Evolutionary conservation across 2,329 filamentous ascomycete genomes (phyloP), one percentile per base, ranked within the genome.

Genomic region (Apiospora sp.): DNA sequence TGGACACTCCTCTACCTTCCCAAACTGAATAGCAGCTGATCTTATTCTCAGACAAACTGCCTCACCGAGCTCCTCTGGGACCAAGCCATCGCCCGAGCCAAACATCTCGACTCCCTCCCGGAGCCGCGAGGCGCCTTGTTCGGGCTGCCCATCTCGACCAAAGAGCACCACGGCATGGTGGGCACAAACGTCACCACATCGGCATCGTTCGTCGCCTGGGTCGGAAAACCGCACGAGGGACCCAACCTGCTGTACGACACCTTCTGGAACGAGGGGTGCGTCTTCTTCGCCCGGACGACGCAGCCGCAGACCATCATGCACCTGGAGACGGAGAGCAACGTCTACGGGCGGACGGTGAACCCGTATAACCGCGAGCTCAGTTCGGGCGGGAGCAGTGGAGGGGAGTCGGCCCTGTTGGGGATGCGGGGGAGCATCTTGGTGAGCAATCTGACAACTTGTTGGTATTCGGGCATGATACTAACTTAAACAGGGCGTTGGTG

Each of bases 121-220:
- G 80, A 82, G 19, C 79, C 81, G 0, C 77, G 76, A 67, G 81
- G 81, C 13, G 74, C 76, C 24, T 77, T 82, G 27, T 82, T 82
- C 19, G 81, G 81, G n/a, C 73, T 82, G 22, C 81, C 81, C 24
- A 81, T 82, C 34, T 82, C 81, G 0, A 78, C 80, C 54, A 82
- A 82, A 58, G 81, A 82, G 30, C 81, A 82, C n/a, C 80, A 81
- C 8, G 80, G 80, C 30, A 81, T 82, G 80, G 78, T 82, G 0
- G 79, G 81, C 6, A 74, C 76, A 0, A 77, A 80, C 1, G 75
- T 81, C 30, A 75, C 76, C 1, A 68, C 71, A 24, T 71, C 68
- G 34, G 72, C 70, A 6, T 73, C 70, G 7, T 68, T 67, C n/a
- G 70, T 72, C 16, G 43, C 67, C 37, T 73, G 70, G 70, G 22